A percentile compares a stretch with the other conserved stretches of the same genome.
Conservation (phyloP, 208 protist genomes). For the Angomonas deanei region DNA sequence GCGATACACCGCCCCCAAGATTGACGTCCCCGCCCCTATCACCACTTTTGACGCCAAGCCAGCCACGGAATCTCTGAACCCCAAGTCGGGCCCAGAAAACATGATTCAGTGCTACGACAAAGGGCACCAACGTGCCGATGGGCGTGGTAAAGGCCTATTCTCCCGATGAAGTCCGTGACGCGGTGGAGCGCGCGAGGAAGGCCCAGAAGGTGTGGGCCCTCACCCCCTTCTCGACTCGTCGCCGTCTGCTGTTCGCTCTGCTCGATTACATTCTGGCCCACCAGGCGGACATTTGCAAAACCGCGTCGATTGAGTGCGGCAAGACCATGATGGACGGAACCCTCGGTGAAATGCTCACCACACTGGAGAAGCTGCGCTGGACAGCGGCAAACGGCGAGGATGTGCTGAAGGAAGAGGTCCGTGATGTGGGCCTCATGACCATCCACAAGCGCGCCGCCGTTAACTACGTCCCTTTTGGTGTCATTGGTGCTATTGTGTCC, state of each 20-base stretch:
- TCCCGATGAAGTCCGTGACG: constrained; percentile 60
- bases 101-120: constrained; percentile 90
- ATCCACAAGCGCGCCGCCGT: constrained; percentile 86
- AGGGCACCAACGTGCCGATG: constrained; percentile 72
- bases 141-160: constrained; percentile 65
- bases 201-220: constrained; percentile 81
- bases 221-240: constrained; percentile 81
- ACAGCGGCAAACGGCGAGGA: constrained; percentile 77
- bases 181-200: constrained; percentile 54
- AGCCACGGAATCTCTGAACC: constrained; percentile 47
- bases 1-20: constrained; percentile 74
- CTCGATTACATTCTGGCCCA: constrained; percentile 86
- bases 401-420: constrained; percentile 71
- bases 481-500: constrained; percentile 90
- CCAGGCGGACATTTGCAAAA: constrained; percentile 81
- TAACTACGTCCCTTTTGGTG: constrained; percentile 84
- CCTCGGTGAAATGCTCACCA: constrained; percentile 88
- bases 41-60: constrained; percentile 48
- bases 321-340: constrained; percentile 91
- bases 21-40: constrained; percentile 56
- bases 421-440: constrained; percentile 80
- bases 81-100: constrained; percentile 53
- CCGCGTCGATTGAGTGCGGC: constrained; percentile 83
- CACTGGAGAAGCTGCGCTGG: constrained; percentile 91
- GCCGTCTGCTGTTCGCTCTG: constrained; percentile 74